Evolutionary conservation across 202 grass and related monocot species (phyloP).

Genomic region (Schoenoplectus triqueter): DNA sequence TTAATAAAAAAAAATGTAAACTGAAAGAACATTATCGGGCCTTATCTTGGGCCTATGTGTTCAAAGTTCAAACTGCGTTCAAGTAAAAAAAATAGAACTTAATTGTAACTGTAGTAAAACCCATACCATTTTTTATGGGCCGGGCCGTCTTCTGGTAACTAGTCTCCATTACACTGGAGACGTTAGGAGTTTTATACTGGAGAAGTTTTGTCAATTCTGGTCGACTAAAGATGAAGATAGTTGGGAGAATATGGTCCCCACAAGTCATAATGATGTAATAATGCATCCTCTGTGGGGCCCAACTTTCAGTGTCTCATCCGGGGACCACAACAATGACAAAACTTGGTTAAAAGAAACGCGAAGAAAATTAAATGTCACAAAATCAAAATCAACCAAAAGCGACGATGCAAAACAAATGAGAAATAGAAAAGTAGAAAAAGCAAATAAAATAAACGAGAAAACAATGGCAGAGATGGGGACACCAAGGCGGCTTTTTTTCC

Average conservation of each 20-base stretch:
- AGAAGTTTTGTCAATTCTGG: not conserved
- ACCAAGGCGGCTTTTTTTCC: conserved; percentile 14
- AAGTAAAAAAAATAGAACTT: not conserved
- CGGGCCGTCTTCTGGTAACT: not conserved
- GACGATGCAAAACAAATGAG: conserved; percentile 4
- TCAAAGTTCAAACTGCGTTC: not conserved
- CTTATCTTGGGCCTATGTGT: not conserved
- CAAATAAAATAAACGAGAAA: conserved; percentile 27
- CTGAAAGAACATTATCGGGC: not conserved
- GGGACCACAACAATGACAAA: not conserved
- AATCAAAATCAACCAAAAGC: not conserved
- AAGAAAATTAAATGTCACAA: not conserved
- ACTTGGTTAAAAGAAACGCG: not conserved
- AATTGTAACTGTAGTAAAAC: not conserved
- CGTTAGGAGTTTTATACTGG: not conserved
- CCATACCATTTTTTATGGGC: not conserved
- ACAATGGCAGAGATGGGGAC: not conserved
- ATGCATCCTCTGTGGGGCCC: not conserved
- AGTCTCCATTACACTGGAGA: not conserved
- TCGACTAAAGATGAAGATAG: not conserved
- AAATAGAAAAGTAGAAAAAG: conserved; percentile 15
- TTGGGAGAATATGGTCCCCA: not conserved
- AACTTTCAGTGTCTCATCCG: not conserved
- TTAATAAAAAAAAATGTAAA: not conserved
- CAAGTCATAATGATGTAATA: not conserved